phyloP scores from a whole-genome alignment of 2,329 filamentous ascomycete genomes.

The Sordariomycetes sp. region DNA sequence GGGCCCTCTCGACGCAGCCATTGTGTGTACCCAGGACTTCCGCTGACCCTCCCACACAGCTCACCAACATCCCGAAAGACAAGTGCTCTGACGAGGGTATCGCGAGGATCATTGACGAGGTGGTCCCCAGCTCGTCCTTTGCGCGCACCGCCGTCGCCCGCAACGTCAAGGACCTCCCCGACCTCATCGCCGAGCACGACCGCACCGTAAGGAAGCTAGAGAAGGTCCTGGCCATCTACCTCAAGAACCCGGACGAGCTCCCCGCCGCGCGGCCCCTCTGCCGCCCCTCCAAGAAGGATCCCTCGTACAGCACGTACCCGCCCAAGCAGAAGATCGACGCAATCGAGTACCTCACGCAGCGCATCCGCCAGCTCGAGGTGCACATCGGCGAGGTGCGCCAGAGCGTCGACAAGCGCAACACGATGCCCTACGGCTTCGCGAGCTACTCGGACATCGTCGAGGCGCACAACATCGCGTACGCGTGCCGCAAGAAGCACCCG shows the following conservation, averaged over 20 bases:
- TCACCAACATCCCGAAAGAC: slow-evolving; percentile 74
- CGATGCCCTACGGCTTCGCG: slow-evolving; percentile 86
- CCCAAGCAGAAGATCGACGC: slow-evolving; percentile 73
- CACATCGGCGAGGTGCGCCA: slow-evolving; percentile 75
- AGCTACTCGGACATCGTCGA: slow-evolving; percentile 83
- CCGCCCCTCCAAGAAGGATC: slow-evolving; percentile 68
- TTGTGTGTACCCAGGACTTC: neutral
- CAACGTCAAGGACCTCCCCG: slow-evolving; percentile 82
- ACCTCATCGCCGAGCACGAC: slow-evolving; percentile 74
- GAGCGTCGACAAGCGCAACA: slow-evolving; percentile 73
- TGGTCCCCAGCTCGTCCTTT: slow-evolving; percentile 66
- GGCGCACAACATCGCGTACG: slow-evolving; percentile 77
- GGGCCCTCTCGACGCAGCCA: neutral
- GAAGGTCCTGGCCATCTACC: slow-evolving; percentile 71
- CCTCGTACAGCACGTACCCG: slow-evolving; percentile 47
- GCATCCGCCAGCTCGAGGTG: slow-evolving; percentile 70
- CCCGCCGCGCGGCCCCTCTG: slow-evolving; percentile 67
- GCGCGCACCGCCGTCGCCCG: slow-evolving; percentile 74
- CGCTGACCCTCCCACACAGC: slow-evolving; percentile 23
- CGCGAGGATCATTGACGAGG: slow-evolving; percentile 64
- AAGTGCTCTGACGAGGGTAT: slow-evolving; percentile 77
- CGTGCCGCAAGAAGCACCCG: slow-evolving; percentile 67
- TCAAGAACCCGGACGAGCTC: slow-evolving; percentile 73
- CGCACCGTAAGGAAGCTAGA: slow-evolving; percentile 72
- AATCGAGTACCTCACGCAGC: slow-evolving; percentile 80